Conservation (phyloP, 768 basidiomycete genomes). For the Hypsizygus marmoreus region DNA sequence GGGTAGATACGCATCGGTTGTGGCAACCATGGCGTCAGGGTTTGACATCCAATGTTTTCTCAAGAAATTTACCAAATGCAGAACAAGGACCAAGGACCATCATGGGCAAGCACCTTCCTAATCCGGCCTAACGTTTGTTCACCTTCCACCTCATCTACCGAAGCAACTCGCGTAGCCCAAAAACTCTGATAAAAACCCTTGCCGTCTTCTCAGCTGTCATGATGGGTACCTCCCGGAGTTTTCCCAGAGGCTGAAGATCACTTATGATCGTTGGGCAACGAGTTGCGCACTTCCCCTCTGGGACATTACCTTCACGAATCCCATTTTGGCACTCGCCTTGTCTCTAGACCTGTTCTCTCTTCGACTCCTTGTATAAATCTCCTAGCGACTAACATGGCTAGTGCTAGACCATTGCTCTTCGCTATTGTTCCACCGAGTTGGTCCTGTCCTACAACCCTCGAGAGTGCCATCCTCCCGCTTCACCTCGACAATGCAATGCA, state of each 20-base stretch:
- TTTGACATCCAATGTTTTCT: too few relatives aligned
- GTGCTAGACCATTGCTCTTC: constrained; percentile 1
- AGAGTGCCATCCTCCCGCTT: background rate
- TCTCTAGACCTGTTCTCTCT: constrained; percentile 9
- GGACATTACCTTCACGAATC: constrained; percentile 22
- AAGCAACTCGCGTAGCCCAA: too few relatives aligned
- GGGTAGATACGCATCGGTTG: background rate
- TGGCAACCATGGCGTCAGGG: too few relatives aligned
- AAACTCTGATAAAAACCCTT: too few relatives aligned
- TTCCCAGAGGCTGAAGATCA: too few relatives aligned
- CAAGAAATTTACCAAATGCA: constrained; percentile 3
- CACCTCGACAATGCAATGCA: constrained; percentile 30
- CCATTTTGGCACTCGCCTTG: constrained; percentile 23
- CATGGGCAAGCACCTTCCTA: constrained; percentile 1
- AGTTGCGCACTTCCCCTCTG: constrained; percentile 6
- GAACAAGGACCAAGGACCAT: constrained; percentile 9
- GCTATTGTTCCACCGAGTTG: constrained; percentile 16
- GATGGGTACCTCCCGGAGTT: too few relatives aligned
- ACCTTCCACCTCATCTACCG: background rate
- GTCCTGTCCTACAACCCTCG: too few relatives aligned
- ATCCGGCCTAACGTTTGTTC: constrained; percentile 14
- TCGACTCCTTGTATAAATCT: constrained; percentile 5
- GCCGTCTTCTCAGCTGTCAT: too few relatives aligned
- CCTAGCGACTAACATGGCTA: constrained; percentile 10
- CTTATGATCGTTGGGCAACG: too few relatives aligned